Evolutionary conservation across 331 rosid species (phyloP).

Genomic region (Phaseolus coccineus): DNA sequence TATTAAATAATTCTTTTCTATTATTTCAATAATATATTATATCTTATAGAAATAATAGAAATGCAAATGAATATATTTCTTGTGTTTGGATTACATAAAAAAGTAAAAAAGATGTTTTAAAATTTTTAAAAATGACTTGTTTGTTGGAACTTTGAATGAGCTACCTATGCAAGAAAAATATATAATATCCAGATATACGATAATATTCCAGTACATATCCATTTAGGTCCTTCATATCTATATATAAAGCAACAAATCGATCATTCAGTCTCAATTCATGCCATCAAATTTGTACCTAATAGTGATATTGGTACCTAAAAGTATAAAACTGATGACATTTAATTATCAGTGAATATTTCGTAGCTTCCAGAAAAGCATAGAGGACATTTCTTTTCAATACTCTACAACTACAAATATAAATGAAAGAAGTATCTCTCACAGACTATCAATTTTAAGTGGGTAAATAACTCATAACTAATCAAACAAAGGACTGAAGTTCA

Average conservation of each 20-base stretch:
- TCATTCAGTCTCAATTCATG: constrained; percentile 2
- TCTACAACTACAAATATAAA: constrained; percentile 11
- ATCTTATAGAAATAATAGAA: not conserved
- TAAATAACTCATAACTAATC: constrained; percentile 23
- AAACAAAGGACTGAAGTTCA: constrained; percentile 4
- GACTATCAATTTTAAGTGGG: constrained; percentile 15
- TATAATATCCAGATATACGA: constrained; percentile 3
- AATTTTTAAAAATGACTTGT: not conserved
- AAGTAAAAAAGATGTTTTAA: not conserved
- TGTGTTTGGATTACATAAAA: not conserved
- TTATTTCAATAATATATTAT: not conserved
- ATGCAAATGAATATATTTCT: not conserved
- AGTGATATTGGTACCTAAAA: not conserved
- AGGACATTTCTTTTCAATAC: not conserved
- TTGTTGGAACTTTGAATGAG: not conserved
- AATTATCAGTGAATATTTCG: not conserved
- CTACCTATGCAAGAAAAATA: constrained; percentile 15
- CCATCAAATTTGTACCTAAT: constrained; percentile 2
- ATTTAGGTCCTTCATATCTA: constrained; percentile 23
- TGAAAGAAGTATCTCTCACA: constrained; percentile 16
- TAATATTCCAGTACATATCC: not conserved
- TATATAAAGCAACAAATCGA: constrained; percentile 18
- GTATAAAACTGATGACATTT: constrained; percentile 26
- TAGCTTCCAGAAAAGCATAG: not conserved
- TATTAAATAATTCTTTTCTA: not conserved